Evolutionary conservation across 176 grass and related monocot species (phyloP).

Genomic region (Themeda triandra): DNA sequence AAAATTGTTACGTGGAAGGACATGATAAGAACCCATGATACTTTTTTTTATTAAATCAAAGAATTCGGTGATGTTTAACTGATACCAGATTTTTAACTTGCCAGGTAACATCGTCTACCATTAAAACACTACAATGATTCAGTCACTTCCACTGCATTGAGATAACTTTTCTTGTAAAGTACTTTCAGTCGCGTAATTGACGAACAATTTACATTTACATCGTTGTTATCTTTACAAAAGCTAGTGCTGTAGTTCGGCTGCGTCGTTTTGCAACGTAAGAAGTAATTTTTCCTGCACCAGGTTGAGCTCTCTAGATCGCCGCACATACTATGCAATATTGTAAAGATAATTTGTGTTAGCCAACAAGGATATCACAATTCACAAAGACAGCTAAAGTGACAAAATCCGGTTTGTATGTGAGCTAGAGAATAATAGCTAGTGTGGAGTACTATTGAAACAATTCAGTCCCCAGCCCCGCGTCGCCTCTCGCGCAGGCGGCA

Average conservation of each 20-base stretch:
- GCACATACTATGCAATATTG: conserved; percentile 2
- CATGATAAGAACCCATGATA: not conserved
- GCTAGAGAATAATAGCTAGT: conserved; percentile 20
- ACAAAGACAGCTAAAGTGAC: conserved; percentile 10
- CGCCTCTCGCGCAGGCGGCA: too few species aligned
- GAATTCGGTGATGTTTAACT: conserved; percentile 14
- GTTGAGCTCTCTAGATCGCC: conserved; percentile 12
- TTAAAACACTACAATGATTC: not conserved
- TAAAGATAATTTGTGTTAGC: conserved; percentile 15
- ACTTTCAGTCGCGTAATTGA: conserved; percentile 19
- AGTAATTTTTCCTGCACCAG: conserved; percentile 28
- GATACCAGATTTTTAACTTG: conserved; percentile 3
- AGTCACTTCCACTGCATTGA: conserved; percentile 9
- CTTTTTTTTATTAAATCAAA: conserved; percentile 9
- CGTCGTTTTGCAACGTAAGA: conserved; percentile 20
- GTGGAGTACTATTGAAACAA: too few species aligned
- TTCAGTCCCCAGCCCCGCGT: too few species aligned
- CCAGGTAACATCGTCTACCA: conserved; percentile 8
- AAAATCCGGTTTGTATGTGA: conserved; percentile 2
- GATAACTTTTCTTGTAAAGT: conserved; percentile 30
- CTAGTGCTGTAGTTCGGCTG: conserved; percentile 4
- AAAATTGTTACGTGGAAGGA: not conserved
- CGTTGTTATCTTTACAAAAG: conserved; percentile 22
- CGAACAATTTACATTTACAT: conserved; percentile 21
- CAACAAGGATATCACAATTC: conserved; percentile 34